Base-by-base conservation (phyloP, 306 rosid genomes). In the Echinosophora koreensis region DNA sequence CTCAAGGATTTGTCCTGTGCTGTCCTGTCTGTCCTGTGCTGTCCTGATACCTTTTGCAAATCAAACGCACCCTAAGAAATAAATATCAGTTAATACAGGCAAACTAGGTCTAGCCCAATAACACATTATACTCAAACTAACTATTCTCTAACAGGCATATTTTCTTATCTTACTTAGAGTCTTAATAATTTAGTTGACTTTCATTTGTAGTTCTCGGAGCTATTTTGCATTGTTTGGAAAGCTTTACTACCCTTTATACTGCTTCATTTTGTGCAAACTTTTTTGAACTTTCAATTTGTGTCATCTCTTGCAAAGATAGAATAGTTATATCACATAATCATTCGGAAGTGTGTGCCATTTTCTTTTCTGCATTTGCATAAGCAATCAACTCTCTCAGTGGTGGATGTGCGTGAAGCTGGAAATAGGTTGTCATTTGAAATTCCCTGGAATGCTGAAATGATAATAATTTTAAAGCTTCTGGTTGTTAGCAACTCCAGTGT, bases 281-380 rank as follows among this genome's bases (percentile, higher is more conserved):
- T 8, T 66, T 14, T 55, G 12, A 44, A 5, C 42, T 22, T 17
- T 34, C 5, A 44, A 57, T n/a, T n/a, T 56, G 39, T 50, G 52
- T 17, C 11, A 55, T 64, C 30, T 52, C 73, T 63, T 56, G 61
- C 66, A 18, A 51, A 63, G 42, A 54, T 17, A 42, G 32, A 52
- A 64, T 50, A 32, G 61, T 64, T 28, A 44, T 63, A 37, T 6
- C n/a, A 61, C 38, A 51, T 32, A 10, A 50, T 58, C 58, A 13
- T 49, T n/a, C 32, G 17, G 52, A 54, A 52, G 6, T 14, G 30
- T 18, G 34, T 35, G 18, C 34, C 65, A 27, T 59, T 18, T 35
- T 70, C 35, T 59, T 77, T 77, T 67, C 61, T 56, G 55, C 10
- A 5, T 46, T 22, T 16, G 18, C 55, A 14, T 59, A 78, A 69